Evolutionary conservation across 2,329 filamentous ascomycete species (phyloP).

Genomic region (Apiospora aurea): DNA sequence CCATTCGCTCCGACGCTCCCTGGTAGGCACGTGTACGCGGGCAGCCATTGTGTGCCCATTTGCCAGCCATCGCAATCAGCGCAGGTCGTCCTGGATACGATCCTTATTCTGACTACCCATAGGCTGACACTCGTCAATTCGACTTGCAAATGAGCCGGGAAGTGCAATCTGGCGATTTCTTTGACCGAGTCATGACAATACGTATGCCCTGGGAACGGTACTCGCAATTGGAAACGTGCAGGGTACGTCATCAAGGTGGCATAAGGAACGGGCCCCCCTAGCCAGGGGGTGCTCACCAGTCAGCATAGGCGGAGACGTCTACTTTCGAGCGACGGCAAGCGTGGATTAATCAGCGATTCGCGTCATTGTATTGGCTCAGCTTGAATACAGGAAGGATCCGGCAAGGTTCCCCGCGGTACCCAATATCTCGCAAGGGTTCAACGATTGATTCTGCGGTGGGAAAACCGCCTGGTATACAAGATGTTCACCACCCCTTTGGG

Average conservation of each 20-base stretch:
- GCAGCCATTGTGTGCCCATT: background rate
- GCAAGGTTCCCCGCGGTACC: background rate
- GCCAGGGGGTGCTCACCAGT: background rate
- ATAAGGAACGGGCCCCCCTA: background rate
- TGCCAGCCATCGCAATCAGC: background rate
- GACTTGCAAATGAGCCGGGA: background rate
- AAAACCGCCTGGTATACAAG: background rate
- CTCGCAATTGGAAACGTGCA: background rate
- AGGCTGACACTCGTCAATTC: background rate
- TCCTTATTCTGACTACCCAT: background rate
- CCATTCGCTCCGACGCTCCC: background rate
- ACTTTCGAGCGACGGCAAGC: background rate
- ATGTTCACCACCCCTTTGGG: background rate
- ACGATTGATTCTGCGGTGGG: background rate
- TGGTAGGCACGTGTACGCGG: background rate
- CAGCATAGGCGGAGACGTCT: constrained; percentile 8
- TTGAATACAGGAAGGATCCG: background rate
- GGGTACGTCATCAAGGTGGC: constrained; percentile 8
- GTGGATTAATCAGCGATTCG: background rate
- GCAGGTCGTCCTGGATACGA: background rate
- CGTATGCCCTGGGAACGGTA: background rate
- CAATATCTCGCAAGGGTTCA: background rate
- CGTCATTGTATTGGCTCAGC: constrained; percentile 3
- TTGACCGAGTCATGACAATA: background rate
- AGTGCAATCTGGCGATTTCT: background rate